Evolutionary conservation across 768 basidiomycete genomes (phyloP).

Genomic region (Termitomyces sp.): DNA sequence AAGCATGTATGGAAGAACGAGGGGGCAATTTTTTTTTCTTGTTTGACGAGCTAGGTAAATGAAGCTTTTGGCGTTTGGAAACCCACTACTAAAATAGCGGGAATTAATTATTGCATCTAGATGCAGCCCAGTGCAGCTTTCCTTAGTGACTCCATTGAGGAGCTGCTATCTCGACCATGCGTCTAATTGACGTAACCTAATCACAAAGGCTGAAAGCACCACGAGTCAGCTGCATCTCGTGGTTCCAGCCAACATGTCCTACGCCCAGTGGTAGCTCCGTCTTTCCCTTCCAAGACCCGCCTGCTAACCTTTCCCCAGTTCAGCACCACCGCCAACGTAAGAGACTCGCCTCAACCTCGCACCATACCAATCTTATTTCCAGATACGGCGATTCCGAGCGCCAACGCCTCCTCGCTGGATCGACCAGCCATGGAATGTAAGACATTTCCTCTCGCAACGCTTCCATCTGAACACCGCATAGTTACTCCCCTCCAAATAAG

Average conservation of each 20-base stretch:
- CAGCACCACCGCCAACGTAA: background rate
- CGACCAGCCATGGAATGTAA: background rate
- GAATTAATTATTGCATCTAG: no score
- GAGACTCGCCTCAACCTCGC: background rate
- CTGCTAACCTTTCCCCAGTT: background rate
- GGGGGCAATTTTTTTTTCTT: no score
- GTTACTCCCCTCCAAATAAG: background rate
- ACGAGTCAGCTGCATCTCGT: background rate
- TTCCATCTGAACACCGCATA: no score
- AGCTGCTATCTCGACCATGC: background rate
- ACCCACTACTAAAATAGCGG: no score
- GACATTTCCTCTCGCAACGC: background rate
- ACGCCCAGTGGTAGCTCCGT: background rate
- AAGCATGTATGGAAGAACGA: no score
- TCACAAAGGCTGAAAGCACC: background rate
- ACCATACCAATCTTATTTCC: background rate
- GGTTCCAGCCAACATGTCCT: background rate
- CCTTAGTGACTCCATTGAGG: background rate
- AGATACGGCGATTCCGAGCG: background rate
- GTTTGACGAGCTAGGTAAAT: no score
- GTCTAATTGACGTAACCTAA: background rate
- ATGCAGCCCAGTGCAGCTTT: no score
- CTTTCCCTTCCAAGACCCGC: background rate
- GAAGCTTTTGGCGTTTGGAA: no score
- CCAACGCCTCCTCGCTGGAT: background rate